Percentiles rank a stretch among this genome's conserved stretches.
Evolutionary conservation across 228 moss, liverwort and hornwort species (phyloP).

Genomic region (Sphagnum magellanicum): DNA sequence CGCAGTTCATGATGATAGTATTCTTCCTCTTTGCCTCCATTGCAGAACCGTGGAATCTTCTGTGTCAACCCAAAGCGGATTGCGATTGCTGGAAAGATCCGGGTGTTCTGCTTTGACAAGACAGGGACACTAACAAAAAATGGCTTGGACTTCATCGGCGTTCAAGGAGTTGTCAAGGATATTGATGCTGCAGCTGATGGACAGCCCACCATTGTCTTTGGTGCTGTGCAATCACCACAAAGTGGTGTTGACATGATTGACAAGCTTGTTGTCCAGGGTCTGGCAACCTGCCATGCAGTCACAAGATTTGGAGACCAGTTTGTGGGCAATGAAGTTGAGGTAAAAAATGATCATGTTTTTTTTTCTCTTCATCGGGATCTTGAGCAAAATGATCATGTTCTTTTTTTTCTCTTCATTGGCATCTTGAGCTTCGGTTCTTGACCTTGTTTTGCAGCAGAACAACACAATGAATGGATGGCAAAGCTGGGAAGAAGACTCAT

Average conservation of each 20-base stretch:
- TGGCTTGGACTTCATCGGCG: constrained; percentile 57
- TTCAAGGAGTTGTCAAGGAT: constrained; percentile 24
- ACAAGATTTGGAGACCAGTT: constrained; percentile 54
- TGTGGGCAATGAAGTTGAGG: constrained; percentile 86
- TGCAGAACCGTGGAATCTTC: constrained; percentile 37
- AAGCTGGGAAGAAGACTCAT: background rate
- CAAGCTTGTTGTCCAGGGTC: constrained; percentile 38
- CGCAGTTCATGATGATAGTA: background rate
- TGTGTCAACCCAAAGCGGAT: constrained; percentile 69
- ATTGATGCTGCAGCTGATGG: constrained; percentile 3
- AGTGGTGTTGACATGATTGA: constrained; percentile 20
- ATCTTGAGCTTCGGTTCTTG: no score
- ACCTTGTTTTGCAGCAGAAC: no score
- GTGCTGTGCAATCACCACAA: constrained; percentile 8
- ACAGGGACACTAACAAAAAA: constrained; percentile 70
- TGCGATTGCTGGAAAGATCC: constrained; percentile 77
- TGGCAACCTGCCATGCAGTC: constrained; percentile 78
- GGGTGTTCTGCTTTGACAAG: constrained; percentile 77
- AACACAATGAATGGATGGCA: background rate
- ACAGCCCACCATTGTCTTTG: background rate
- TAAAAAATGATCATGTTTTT: constrained; percentile 4
- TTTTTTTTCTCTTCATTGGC: no score
- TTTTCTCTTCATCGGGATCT: no score
- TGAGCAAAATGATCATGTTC: no score
- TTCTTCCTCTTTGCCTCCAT: background rate